Base-by-base conservation (phyloP, 768 basidiomycete species). In the Mycena sanguinolenta region DNA sequence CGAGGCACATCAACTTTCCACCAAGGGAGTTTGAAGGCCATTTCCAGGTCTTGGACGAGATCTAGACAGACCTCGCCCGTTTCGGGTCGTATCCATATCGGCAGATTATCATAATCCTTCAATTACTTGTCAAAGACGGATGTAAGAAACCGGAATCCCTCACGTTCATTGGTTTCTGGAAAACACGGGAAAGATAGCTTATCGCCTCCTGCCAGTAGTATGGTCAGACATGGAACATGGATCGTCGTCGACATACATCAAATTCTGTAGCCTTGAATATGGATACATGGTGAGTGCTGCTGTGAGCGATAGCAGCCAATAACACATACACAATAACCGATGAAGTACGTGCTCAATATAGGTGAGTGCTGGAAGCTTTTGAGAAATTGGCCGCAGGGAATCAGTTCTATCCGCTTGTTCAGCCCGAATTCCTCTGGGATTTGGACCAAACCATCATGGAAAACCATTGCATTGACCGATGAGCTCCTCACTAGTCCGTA, bases 301-400 rank as follows among this genome's bases (percentile, higher is more conserved):
- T n/a, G n/a, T n/a, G n/a, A n/a, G n/a, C n/a, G n/a, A n/a, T n/a
- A n/a, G n/a, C n/a, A n/a, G n/a, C n/a, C n/a, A n/a, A n/a, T n/a
- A n/a, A n/a, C n/a, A n/a, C n/a, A n/a, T n/a, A n/a, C n/a, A n/a
- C n/a, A n/a, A n/a, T n/a, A n/a, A n/a, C n/a, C n/a, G n/a, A n/a
- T n/a, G 17, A 54, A 30, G 28, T 54, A 54, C 28, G 53, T 54
- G 53, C 28, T 54, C 53, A 54, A 54, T 27, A 54, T 19, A 30
- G 53, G 53, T 21, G 28, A 54, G 32, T 54, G 23, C 17, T 19
- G 25, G 27, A 30, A 54, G 17, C 53, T 27, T 27, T 16, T 7
- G 53, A 54, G 28, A 25, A 54, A 54, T 54, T 54, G 53, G 53
- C 6, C 3, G 28, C 3, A 54, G 28, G 53, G 53, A 3, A 54